Evolutionary conservation across 2,329 filamentous ascomycete species (phyloP), one percentile per base, ranked within the genome.

Genomic region (Bipolaris victoriae): DNA sequence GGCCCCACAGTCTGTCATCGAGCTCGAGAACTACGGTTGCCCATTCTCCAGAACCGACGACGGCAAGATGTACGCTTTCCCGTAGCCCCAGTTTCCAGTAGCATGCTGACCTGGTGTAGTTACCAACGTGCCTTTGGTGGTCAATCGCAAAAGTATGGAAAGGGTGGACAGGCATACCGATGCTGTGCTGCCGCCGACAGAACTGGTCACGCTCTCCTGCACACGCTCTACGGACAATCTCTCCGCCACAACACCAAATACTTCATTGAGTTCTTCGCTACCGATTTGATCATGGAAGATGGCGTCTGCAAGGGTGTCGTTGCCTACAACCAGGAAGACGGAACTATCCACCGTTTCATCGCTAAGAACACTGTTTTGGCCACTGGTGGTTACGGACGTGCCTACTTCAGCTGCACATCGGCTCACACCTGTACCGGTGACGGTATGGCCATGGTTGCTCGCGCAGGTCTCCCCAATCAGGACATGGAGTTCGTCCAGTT

Each of bases 401-500:
- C 95, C 67, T 99, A 97, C 86, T 98, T 98, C 86, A 92, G 88
- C 79, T 98, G 94, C 82, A 99, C 95, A 51, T 97, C 93, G 49
- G 95, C 95, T 45, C 95, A 99, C 82, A 98, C 95, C 64, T 97
- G 94, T 81, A 99, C 95, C 62, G 95, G 95, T 86, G 95, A 99
- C 77, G 95, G 95, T 78, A 97, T 97, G 91, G 95, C 95, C 68
- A 98, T 99, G 95, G 94, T 98, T 73, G 91, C 94, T 69, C 92
- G 95, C 82, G 95, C 95, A 62, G 95, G 95, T 78, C 89, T 99
- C 39, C 94, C 95, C 72, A 97, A 97, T 86, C 95, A 99, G 84
- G 95, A 99, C 89, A 86, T 98, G 64, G 95, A 99, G 79, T 99
- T 99, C 80, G 95, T 99, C 63, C 94, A 99, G 82, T 99, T 99